Conservation (phyloP, 129 eudicot genomes). For the Dittrichia graveolens region DNA sequence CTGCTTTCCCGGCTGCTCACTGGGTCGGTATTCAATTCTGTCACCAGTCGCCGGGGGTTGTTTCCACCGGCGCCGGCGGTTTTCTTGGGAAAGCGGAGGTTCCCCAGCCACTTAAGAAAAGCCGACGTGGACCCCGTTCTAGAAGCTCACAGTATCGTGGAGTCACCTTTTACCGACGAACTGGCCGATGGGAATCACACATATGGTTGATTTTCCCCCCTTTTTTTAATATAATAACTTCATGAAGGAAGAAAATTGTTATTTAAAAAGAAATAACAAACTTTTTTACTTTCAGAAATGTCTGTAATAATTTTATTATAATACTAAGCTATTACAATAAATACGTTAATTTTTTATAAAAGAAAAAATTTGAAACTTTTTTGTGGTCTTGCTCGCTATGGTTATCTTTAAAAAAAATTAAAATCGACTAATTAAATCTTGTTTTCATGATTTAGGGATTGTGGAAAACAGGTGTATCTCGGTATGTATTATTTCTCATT, state of each 20-base stretch:
- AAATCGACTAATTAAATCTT: background rate
- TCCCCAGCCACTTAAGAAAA: conserved; percentile 74
- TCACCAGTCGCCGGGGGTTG: conserved; percentile 48
- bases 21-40: conserved; percentile 81
- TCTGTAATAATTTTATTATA: too few relatives aligned
- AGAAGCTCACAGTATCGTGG: conserved; percentile 97
- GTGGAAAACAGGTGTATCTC: conserved; percentile 96
- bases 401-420: too few relatives aligned
- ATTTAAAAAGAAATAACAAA: too few relatives aligned
- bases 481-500: conserved; percentile 46
- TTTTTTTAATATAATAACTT: background rate
- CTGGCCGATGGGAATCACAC: conserved; percentile 99
- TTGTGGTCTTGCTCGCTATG: too few relatives aligned
- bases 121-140: conserved; percentile 98
- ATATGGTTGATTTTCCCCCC: conserved; percentile 59
- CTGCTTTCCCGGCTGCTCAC: conserved; percentile 62
- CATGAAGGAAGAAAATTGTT: too few relatives aligned
- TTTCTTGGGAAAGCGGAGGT: conserved; percentile 45
- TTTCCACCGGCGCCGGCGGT: conserved; percentile 25
- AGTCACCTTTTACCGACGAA: conserved; percentile 95
- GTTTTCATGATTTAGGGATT: conserved; percentile 66
- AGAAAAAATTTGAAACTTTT: too few relatives aligned
- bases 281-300: too few relatives aligned
- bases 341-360: too few relatives aligned
- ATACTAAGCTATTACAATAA: too few relatives aligned